Conservation (phyloP, 2,329 filamentous ascomycete genomes). For the Fusarium falciforme region DNA sequence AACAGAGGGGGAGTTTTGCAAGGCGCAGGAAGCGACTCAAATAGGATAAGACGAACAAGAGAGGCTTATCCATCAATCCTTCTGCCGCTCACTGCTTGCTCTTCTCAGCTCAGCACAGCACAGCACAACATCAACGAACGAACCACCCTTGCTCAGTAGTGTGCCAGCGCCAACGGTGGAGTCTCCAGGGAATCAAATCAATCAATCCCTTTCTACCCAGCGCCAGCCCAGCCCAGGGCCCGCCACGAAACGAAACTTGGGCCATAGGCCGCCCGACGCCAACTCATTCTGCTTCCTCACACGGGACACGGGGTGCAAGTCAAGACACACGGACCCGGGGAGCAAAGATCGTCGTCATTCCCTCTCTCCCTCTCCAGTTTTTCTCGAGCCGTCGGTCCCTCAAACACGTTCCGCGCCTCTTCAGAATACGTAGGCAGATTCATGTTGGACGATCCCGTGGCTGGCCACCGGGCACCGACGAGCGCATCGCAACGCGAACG, state of each 20-base stretch:
- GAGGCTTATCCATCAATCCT: background rate
- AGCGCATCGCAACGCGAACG: conserved; percentile 22
- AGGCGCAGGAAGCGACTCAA: conserved; percentile 9
- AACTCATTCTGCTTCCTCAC: conserved; percentile 19
- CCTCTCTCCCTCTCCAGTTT: conserved; percentile 34
- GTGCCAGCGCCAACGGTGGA: conserved; percentile 26
- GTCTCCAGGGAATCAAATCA: conserved; percentile 20
- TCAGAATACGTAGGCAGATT: conserved; percentile 9
- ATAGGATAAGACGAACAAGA: conserved; percentile 4
- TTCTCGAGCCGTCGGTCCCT: background rate
- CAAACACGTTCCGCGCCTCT: background rate
- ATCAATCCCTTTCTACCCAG: conserved; percentile 13
- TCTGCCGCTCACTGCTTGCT: background rate
- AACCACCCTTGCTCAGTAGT: conserved; percentile 9
- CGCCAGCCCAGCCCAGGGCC: conserved; percentile 9
- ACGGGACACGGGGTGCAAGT: background rate
- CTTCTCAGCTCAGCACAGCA: background rate
- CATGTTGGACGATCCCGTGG: conserved; percentile 37
- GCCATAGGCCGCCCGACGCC: conserved; percentile 24
- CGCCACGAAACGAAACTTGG: conserved; percentile 43
- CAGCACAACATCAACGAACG: background rate
- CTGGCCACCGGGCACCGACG: conserved; percentile 35
- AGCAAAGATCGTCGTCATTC: conserved; percentile 33
- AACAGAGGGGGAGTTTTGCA: background rate
- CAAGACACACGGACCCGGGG: conserved; percentile 11